phyloP scores from a whole-genome alignment of 306 rosid species.

The Corylus avellana region DNA sequence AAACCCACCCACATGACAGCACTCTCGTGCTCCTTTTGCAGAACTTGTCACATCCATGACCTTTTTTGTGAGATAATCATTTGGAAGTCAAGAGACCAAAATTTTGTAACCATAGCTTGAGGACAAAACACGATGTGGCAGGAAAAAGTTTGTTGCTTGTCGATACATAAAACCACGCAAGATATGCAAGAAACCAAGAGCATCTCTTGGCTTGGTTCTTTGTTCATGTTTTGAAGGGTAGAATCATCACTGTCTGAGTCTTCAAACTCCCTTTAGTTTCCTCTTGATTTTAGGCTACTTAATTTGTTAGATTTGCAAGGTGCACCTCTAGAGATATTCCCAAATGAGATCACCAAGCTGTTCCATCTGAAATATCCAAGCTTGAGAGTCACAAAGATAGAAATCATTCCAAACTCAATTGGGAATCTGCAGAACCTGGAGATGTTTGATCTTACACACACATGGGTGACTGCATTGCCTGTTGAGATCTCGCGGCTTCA shows the following conservation, averaged over 20 bases:
- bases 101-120: conserved; percentile 5
- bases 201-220: conserved; percentile 2
- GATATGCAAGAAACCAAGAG: not conserved
- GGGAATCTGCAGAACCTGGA: conserved; percentile 39
- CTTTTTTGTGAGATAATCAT: conserved; percentile 1
- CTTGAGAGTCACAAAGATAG: conserved; percentile 34
- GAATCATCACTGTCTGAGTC: not conserved
- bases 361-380: conserved; percentile 34
- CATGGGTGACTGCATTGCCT: conserved; percentile 35
- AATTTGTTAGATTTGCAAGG: conserved; percentile 39
- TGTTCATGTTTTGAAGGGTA: conserved; percentile 6
- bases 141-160: conserved; percentile 11
- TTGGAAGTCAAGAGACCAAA: not conserved
- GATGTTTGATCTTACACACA: conserved; percentile 37
- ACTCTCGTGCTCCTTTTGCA: not conserved
- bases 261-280: not conserved
- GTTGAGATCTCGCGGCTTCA: conserved; percentile 28
- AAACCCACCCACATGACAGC: too few relatives aligned
- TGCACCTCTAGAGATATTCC: conserved; percentile 22
- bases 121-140: not conserved
- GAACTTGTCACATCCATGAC: conserved; percentile 15
- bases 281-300: conserved; percentile 20
- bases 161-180: conserved; percentile 10
- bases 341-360: conserved; percentile 17
- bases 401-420: conserved; percentile 24